Base-by-base conservation (phyloP, 2,329 filamentous ascomycete species). In the Arachnomyces sp. region DNA sequence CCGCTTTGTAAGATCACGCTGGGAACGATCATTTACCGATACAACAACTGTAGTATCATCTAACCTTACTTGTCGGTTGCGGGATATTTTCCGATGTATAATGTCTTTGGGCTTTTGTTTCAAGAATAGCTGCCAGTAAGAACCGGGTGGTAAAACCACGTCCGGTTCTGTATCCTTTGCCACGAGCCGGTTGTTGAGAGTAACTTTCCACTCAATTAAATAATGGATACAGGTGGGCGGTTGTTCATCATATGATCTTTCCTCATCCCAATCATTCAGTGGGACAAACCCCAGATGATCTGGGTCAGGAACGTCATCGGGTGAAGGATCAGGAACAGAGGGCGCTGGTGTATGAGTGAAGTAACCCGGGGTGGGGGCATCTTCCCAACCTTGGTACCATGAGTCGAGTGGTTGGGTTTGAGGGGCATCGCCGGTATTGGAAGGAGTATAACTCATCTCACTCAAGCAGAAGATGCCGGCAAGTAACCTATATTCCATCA, bases 1-100 rank as follows among this genome's bases (percentile, higher is more conserved):
- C 14, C 45, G 49, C 38, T 58, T 59, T 3, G 43, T 52, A 38
- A 58, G 46, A 43, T 59, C 52, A 37, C 51, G 47, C 38, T 58
- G 35, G 13, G 53, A 52, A 32, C 53, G 49, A 40, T 55, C 39
- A 28, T 47, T 34, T 8, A 34, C 31, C 11, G 31, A 34, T 9
- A 34, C 31, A 8, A 34, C 31, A 15, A 34, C 31, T 9, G 31
- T 12, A 8, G 31, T 34, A 15, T 34, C 31, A 15, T 34, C 31
- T 9, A 15, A 34, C 16, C 16, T 15, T 12, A 34, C 16, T 8
- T 34, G 11, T 15, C n/a, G n/a, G n/a, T 34, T 34, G 14, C 16
- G 31, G 11, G 31, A 15, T 9, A 12, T 12, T 34, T 34, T 34
- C 8, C 31, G 31, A 15, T 15, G 16, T 9, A 34, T 8, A 8